These are phyloP conservation scores for Lunasporangiospora selenospora DNA, from an alignment of 192 early-diverging fungal species.

Conservation along the genomic window DNA sequence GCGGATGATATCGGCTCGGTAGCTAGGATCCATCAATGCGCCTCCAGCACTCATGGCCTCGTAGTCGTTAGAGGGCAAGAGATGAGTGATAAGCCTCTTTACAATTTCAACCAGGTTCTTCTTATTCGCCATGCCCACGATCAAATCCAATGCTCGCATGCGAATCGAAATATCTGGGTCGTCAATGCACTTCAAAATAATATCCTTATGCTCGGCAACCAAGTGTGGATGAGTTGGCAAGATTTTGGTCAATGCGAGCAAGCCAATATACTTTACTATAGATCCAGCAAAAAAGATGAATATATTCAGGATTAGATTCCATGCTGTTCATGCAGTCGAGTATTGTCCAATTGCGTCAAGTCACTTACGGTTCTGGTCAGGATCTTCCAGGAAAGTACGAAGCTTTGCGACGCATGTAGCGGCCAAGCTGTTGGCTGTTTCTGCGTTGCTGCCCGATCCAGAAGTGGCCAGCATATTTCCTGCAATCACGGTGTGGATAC, in stretches of 20 bases:
- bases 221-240: slow-evolving; percentile 84
- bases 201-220: slow-evolving; percentile 81
- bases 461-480: slow-evolving; percentile 84
- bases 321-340: not conserved
- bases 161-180: slow-evolving; percentile 94
- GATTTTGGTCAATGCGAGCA: slow-evolving; percentile 85
- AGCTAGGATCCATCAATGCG: slow-evolving; percentile 65
- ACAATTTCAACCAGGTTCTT: slow-evolving; percentile 84
- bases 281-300: not conserved
- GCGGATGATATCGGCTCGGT: slow-evolving; percentile 83
- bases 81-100: slow-evolving; percentile 81
- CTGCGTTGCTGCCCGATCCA: slow-evolving; percentile 53
- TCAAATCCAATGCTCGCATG: slow-evolving; percentile 84
- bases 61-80: slow-evolving; percentile 62
- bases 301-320: not conserved
- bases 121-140: slow-evolving; percentile 86
- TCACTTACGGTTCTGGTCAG: slow-evolving; percentile 89
- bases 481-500: slow-evolving; percentile 90
- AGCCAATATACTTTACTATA: slow-evolving; percentile 90
- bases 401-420: slow-evolving; percentile 86
- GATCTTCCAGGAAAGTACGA: slow-evolving; percentile 79
- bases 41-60: slow-evolving; percentile 22
- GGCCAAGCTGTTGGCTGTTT: slow-evolving; percentile 67
- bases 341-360: not conserved
- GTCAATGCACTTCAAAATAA: slow-evolving; percentile 88